Evolutionary conservation across 768 basidiomycete species (phyloP).

Genomic region (Plicaturopsis crispa): DNA sequence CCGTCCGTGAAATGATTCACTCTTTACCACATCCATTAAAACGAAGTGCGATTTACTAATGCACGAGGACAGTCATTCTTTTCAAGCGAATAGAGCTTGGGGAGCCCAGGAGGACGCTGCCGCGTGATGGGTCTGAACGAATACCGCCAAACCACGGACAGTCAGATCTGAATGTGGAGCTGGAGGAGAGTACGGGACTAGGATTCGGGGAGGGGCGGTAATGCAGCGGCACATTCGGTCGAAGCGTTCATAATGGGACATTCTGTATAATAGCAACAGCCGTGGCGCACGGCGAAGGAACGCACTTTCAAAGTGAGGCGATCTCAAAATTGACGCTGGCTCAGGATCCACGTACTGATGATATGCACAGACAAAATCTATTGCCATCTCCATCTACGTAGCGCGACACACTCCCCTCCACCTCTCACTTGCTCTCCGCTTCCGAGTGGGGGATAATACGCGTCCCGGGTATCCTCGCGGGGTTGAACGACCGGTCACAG

Average conservation of each 20-base stretch:
- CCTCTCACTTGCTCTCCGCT: slow-evolving; percentile 14
- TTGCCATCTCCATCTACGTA: slow-evolving; percentile 5
- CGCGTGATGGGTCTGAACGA: slow-evolving; percentile 10
- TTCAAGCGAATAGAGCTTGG: slow-evolving; percentile 57
- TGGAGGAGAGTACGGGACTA: slow-evolving; percentile 13
- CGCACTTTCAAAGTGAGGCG: not conserved
- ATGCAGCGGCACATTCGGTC: slow-evolving; percentile 5
- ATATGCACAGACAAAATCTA: slow-evolving; percentile 18
- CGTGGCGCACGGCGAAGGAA: slow-evolving; percentile 3
- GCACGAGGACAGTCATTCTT: slow-evolving; percentile 51
- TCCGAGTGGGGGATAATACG: slow-evolving; percentile 47
- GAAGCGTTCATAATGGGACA: slow-evolving; percentile 18
- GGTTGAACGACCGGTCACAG: slow-evolving; percentile 91
- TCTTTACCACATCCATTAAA: too few relatives aligned
- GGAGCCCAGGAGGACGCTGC: slow-evolving; percentile 36
- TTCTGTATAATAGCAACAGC: slow-evolving; percentile 23
- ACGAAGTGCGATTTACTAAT: too few relatives aligned
- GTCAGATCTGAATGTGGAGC: slow-evolving; percentile 2
- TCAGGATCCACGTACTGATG: slow-evolving; percentile 7
- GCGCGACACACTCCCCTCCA: not conserved
- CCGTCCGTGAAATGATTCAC: too few relatives aligned
- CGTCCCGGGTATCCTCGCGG: slow-evolving; percentile 79
- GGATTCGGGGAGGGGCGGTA: slow-evolving; percentile 2
- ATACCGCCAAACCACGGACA: slow-evolving; percentile 7
- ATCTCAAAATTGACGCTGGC: slow-evolving; percentile 7